Base-by-base conservation (phyloP, 768 basidiomycete species). In the Postia placenta region DNA sequence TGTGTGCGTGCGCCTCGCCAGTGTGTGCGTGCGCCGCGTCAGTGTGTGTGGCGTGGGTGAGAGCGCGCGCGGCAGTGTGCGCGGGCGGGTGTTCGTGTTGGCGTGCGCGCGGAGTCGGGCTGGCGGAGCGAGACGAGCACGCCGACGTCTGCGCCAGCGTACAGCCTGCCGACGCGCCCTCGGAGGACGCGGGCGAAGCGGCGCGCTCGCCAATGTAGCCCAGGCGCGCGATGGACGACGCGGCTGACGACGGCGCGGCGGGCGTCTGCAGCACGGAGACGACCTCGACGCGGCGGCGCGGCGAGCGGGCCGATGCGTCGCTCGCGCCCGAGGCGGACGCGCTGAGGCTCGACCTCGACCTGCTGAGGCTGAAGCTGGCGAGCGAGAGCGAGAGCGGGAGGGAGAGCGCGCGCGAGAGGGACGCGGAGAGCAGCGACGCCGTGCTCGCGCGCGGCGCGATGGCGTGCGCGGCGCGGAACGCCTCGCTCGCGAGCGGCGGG, bases 401-500 rank as follows among this genome's bases (percentile, higher is more conserved):
- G n/a, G 38, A 40, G 15, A 40, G 24, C 4, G 47, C 40, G 17
- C 7, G 39, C 17, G 27, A 45, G 19, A 28, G 19, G 7, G 40
- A 49, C 7, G 23, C 12, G 5, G 50, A 40, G 3, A 36, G 39
- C 2, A 37, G 30, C 5, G 48, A 56, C 11, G 37, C n/a, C n/a
- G 51, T 49, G 4, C 51, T n/a, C 20, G 28, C 20, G 17, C 53
- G 23, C 14, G 48, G 51, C 3, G 44, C 45, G 53, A 61, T 59
- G 3, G 60, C 56, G 42, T 58, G 47, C 49, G 56, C 58, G 19
- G 48, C 51, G 14, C 60, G 58, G 55, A 62, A 60, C 11, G 53
- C 50, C 23, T 56, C 49, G 46, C 58, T 59, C 0, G 60, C 60
- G 14, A 59, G 55, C 1, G 58, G 58, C 1, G 56, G 54, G 9